These are phyloP conservation scores for Thielaviopsis punctulata DNA, from an alignment of 2,329 filamentous ascomycete genomes.

Conservation along the genomic window DNA sequence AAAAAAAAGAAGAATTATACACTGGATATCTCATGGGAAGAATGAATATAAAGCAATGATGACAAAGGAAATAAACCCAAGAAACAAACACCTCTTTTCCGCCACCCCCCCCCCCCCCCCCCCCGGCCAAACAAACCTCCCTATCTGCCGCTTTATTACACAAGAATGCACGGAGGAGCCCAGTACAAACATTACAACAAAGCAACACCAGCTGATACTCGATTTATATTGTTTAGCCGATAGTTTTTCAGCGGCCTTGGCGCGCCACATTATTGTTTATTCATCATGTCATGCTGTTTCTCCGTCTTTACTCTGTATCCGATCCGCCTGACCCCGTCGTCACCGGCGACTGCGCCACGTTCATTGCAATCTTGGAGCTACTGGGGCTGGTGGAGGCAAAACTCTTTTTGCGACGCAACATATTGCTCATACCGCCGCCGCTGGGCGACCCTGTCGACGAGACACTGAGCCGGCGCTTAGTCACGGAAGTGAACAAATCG, in stretches of 20 bases:
- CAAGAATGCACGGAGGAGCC: background rate
- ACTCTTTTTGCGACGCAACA: conserved; percentile 27
- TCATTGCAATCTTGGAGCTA: conserved; percentile 40
- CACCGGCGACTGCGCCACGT: conserved; percentile 30
- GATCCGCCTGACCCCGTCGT: conserved; percentile 22
- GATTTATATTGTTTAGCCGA: background rate
- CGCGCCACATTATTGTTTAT: background rate
- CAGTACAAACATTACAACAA: background rate
- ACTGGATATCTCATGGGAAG: background rate
- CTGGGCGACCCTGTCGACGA: conserved; percentile 21
- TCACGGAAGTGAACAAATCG: conserved; percentile 51
- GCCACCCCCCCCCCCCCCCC: too few species aligned
- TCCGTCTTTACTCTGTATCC: conserved; percentile 20
- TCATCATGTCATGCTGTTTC: conserved; percentile 16
- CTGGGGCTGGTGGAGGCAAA: conserved; percentile 25
- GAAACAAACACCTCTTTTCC: too few species aligned
- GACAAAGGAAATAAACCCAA: background rate
- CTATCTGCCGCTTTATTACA: too few species aligned
- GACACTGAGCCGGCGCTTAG: conserved; percentile 42
- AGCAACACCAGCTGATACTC: background rate
- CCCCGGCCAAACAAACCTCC: too few species aligned
- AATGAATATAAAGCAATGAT: background rate
- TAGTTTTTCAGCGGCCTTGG: background rate
- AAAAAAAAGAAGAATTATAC: background rate
- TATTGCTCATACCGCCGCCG: conserved; percentile 4